Conservation (phyloP, 2,329 filamentous ascomycete genomes). For the Fusarium chuoi region DNA sequence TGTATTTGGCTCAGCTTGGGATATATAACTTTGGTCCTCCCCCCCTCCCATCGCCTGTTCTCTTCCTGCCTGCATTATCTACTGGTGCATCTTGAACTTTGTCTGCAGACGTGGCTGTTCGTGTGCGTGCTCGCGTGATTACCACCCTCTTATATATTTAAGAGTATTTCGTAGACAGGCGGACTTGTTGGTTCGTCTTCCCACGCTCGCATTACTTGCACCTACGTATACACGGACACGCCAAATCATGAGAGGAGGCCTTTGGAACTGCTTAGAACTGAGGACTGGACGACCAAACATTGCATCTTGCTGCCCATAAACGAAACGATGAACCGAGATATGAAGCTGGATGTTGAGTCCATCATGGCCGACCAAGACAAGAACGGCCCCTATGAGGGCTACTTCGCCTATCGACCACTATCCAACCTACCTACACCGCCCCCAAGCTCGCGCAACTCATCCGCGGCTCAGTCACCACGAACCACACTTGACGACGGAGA, state of each 20-base stretch:
- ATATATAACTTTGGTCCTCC: slow-evolving; percentile 41
- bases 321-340: slow-evolving; percentile 37
- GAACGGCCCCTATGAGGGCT: slow-evolving; percentile 52
- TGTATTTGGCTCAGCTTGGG: slow-evolving; percentile 27
- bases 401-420: slow-evolving; percentile 73
- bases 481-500: slow-evolving; percentile 58
- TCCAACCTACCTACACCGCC: slow-evolving; percentile 76
- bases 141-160: slow-evolving; percentile 20
- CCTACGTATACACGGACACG: slow-evolving; percentile 18
- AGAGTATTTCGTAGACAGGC: slow-evolving; percentile 38
- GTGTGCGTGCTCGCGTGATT: slow-evolving; percentile 45
- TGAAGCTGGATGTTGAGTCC: slow-evolving; percentile 29
- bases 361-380: slow-evolving; percentile 29
- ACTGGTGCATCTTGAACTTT: slow-evolving; percentile 26
- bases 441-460: slow-evolving; percentile 60
- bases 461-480: slow-evolving; percentile 56
- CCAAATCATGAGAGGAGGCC: slow-evolving; percentile 40
- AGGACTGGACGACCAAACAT: slow-evolving; percentile 35
- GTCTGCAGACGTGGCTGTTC: slow-evolving; percentile 32
- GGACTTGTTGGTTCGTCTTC: slow-evolving; percentile 15
- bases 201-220: slow-evolving; percentile 9
- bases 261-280: slow-evolving; percentile 32
- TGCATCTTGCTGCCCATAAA: slow-evolving; percentile 16
- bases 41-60: slow-evolving; percentile 25
- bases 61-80: slow-evolving; percentile 20